Evolutionary conservation across 805 yeast genomes (phyloP), one percentile per base, ranked within the genome.

Genomic region (Tetrapisispora nanseiensis): DNA sequence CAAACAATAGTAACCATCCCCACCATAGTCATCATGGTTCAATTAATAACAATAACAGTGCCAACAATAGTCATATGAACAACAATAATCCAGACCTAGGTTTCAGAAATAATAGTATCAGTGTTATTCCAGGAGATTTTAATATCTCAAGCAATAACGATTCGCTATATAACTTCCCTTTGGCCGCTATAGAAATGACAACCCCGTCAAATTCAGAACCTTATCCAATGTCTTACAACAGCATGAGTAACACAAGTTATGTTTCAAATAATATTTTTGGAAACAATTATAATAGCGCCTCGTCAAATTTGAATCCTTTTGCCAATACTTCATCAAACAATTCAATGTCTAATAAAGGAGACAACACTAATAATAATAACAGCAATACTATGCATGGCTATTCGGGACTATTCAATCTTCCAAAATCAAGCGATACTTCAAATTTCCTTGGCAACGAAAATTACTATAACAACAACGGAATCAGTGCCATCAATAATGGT

Each of bases 151-250:
- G 12, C 15, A 22, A 13, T n/a, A 21, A 33, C 10, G 38, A 35
- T 24, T 26, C 38, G 6, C 11, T 35, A 24, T 30, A 35, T 11
- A 35, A 35, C 18, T 37, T 33, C 22, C 28, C 43, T 7, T 40
- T 41, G 41, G 34, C 35, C 33, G 43, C 49, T 15, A 47, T 50
- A 22, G 51, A 46, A 32, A 54, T 51, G 55, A 45, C 54, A 1
- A 45, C 54, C 11, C 53, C 58, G 10, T 50, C 56, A 11, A 51
- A 42, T 37, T 52, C 57, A 16, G 57, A 54, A 35, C 56, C 57
- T 7, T 39, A 26, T 28, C 34, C 33, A 21, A 35, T 35, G 38
- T 4, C 28, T 16, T 35, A 35, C 18, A 35, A 23, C 7, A 18
- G 16, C 12, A 24, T 24, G 29, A 23, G 18, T 35, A 24, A 26